A percentile compares a stretch with the other conserved stretches of the same genome.
These are phyloP conservation scores for Eucommia ulmoides DNA, from an alignment of 257 asterid species.

Conservation along the genomic window DNA sequence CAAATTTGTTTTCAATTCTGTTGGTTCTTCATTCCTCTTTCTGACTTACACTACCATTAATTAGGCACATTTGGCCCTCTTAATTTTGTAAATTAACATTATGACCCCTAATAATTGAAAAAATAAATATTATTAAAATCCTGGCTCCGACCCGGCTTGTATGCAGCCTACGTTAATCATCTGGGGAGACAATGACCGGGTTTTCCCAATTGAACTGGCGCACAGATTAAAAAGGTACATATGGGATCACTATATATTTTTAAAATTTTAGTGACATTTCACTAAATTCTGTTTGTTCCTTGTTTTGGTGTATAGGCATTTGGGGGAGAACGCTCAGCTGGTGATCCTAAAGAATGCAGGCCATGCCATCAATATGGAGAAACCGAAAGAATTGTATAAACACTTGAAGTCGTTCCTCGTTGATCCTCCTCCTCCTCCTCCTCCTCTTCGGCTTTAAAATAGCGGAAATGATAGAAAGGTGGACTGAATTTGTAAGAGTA, in stretches of 20 bases:
- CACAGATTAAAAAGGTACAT: conserved; percentile 53
- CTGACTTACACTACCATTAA: no score
- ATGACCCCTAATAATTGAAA: background rate
- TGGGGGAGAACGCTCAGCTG: conserved; percentile 45
- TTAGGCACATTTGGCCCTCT: conserved; percentile 6
- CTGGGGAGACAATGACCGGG: conserved; percentile 75
- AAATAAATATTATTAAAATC: no score
- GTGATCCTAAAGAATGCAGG: conserved; percentile 63
- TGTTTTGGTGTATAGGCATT: conserved; percentile 37
- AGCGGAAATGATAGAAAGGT: conserved; percentile 24
- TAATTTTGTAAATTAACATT: background rate
- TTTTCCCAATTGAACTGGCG: conserved; percentile 70
- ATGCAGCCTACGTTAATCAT: conserved; percentile 58
- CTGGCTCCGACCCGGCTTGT: no score
- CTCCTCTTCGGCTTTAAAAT: conserved; percentile 12
- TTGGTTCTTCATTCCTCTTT: background rate
- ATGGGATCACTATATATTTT: conserved; percentile 3
- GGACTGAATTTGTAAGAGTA: conserved; percentile 25
- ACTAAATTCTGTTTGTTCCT: background rate
- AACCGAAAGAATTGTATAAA: conserved; percentile 46
- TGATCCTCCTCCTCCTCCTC: conserved; percentile 18
- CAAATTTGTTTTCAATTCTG: background rate
- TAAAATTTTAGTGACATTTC: background rate
- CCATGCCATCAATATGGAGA: conserved; percentile 71
- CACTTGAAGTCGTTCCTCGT: conserved; percentile 47